Conservation (phyloP, 2,329 filamentous ascomycete species). For the Tricladium varicosporioides region DNA sequence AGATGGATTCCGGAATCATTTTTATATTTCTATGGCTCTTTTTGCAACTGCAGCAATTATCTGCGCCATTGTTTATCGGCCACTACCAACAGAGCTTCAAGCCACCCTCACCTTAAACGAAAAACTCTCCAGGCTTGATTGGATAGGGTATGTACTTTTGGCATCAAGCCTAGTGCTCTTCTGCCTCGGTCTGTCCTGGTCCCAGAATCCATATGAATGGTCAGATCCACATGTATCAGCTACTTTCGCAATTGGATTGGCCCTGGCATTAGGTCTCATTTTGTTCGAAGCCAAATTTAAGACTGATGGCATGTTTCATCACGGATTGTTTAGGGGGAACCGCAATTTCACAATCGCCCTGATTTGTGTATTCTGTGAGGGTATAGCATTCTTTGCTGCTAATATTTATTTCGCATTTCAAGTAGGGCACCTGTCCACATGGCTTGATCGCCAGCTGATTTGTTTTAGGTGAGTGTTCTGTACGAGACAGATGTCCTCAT, state of each 20-base stretch:
- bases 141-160: constrained; percentile 39
- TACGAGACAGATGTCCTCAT: constrained; percentile 38
- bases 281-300: constrained; percentile 38
- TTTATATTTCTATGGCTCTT: constrained; percentile 35
- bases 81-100: constrained; percentile 33
- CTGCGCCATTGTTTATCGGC: constrained; percentile 35
- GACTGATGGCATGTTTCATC: constrained; percentile 42
- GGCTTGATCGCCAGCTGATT: background rate
- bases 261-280: constrained; percentile 25
- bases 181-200: constrained; percentile 39
- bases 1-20: constrained; percentile 38
- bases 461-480: constrained; percentile 24
- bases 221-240: constrained; percentile 36
- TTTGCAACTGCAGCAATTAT: constrained; percentile 32
- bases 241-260: constrained; percentile 37
- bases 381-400: constrained; percentile 40
- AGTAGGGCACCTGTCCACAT: constrained; percentile 15
- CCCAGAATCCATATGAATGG: constrained; percentile 41
- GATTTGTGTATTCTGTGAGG: constrained; percentile 38
- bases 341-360: constrained; percentile 39
- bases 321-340: constrained; percentile 37
- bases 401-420: constrained; percentile 44
- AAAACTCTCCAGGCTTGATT: constrained; percentile 39
- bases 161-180: constrained; percentile 38
- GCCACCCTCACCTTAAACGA: constrained; percentile 27